Evolutionary conservation across 345 rosid species (phyloP).

Genomic region (Kernera saxatilis): DNA sequence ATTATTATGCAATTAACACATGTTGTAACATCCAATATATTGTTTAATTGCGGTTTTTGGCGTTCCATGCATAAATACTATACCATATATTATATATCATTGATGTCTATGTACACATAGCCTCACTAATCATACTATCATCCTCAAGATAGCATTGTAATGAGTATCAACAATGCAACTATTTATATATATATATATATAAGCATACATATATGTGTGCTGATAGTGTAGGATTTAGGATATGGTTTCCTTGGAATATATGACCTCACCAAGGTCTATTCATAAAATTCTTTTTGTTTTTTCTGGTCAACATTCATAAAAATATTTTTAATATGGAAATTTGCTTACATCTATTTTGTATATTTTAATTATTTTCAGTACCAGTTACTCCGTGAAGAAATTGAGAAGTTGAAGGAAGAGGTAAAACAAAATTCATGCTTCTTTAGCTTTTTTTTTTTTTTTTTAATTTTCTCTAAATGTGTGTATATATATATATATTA

Average conservation of each 20-base stretch:
- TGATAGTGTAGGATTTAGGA: not conserved
- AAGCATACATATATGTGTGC: too few relatives aligned
- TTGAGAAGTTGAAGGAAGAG: constrained; percentile 63
- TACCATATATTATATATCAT: too few relatives aligned
- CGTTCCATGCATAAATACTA: not conserved
- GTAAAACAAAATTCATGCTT: constrained; percentile 48
- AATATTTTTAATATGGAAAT: not conserved
- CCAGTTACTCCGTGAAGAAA: constrained; percentile 47
- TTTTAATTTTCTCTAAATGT: not conserved
- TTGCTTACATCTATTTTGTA: not conserved
- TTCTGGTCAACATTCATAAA: too few relatives aligned
- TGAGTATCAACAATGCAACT: not conserved
- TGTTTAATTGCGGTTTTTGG: not conserved
- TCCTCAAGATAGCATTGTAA: not conserved
- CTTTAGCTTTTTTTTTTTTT: not conserved
- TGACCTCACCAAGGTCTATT: not conserved
- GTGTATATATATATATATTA: too few relatives aligned
- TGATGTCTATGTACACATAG: not conserved
- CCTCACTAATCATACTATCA: not conserved
- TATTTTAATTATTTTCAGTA: constrained; percentile 38
- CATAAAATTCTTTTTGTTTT: not conserved
- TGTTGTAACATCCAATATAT: not conserved
- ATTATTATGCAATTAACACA: not conserved
- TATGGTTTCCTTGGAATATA: not conserved
- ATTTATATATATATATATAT: too few relatives aligned